phyloP scores from a whole-genome alignment of 495 filamentous ascomycete genomes.

The Penicillium antarcticum region DNA sequence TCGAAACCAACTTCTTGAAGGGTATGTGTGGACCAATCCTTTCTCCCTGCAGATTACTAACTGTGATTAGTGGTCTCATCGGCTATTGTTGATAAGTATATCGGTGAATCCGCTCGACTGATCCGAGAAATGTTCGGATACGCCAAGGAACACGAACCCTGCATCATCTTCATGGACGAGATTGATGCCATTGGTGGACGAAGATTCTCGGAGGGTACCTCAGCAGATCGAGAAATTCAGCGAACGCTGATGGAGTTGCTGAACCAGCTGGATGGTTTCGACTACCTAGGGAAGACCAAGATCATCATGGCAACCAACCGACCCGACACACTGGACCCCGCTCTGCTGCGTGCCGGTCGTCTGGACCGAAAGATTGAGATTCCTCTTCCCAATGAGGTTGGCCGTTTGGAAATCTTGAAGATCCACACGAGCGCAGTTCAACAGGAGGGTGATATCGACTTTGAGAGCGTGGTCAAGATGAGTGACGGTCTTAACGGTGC shows the following conservation, averaged over 20 bases:
- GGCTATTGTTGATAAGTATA: constrained; percentile 99
- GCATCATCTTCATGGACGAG: constrained; percentile 99
- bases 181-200: constrained; percentile 98
- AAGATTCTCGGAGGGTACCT: constrained; percentile 97
- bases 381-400: constrained; percentile 97
- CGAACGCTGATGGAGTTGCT: constrained; percentile 98
- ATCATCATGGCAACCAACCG: constrained; percentile 99
- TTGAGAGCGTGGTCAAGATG: constrained; percentile 99
- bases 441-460: constrained; percentile 94
- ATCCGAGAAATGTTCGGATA: constrained; percentile 99
- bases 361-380: constrained; percentile 99
- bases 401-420: constrained; percentile 96
- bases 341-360: constrained; percentile 87
- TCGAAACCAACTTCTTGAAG: constrained; percentile 99
- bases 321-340: constrained; percentile 96
- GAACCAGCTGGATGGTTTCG: constrained; percentile 98
- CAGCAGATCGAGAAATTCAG: constrained; percentile 97
- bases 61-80: constrained; percentile 80
- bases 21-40: constrained; percentile 48
- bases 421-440: constrained; percentile 87
- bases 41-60: constrained; percentile 18
- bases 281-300: constrained; percentile 98
- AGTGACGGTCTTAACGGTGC: constrained; percentile 96
- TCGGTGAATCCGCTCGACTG: constrained; percentile 94
- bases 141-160: constrained; percentile 98